phyloP scores from a whole-genome alignment of 2,329 filamentous ascomycete species.

The Magnaporthiopsis incrustans region DNA sequence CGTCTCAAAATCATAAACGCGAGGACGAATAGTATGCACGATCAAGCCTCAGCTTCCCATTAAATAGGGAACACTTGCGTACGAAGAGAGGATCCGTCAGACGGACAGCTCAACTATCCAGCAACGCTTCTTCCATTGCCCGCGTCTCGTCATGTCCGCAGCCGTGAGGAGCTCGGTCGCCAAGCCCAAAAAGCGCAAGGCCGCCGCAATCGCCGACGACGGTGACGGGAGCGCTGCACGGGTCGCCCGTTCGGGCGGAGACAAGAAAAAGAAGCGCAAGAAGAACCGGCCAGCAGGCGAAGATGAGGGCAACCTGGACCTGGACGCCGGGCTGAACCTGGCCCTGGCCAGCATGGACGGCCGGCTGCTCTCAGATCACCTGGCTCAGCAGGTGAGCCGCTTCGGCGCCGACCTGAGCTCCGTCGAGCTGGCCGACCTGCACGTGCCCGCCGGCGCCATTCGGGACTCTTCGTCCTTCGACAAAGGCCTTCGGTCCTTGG shows the following conservation, averaged over 20 bases:
- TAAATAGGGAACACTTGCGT: background rate
- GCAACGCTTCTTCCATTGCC: background rate
- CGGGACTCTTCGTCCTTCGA: constrained; percentile 65
- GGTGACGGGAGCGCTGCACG: constrained; percentile 23
- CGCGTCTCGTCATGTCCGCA: background rate
- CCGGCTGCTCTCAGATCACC: constrained; percentile 73
- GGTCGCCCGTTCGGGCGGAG: constrained; percentile 17
- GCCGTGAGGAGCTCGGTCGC: constrained; percentile 6
- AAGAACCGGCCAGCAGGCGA: background rate
- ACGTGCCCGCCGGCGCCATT: constrained; percentile 71
- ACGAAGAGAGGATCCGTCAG: background rate
- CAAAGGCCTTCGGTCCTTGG: constrained; percentile 54
- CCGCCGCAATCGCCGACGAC: constrained; percentile 13
- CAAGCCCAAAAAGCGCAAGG: constrained; percentile 36
- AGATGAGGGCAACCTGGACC: constrained; percentile 51
- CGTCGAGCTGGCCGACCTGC: constrained; percentile 76
- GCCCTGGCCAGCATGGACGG: constrained; percentile 78
- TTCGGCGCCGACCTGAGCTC: constrained; percentile 75
- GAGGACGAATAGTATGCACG: background rate
- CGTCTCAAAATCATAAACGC: background rate
- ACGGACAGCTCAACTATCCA: background rate
- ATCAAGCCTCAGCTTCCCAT: background rate
- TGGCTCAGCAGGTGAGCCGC: constrained; percentile 68
- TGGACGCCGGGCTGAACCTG: constrained; percentile 68
- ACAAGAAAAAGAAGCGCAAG: constrained; percentile 46